Evolutionary conservation across 192 early-diverging fungal genomes (phyloP).

Genomic region (Entomortierella lignicola): DNA sequence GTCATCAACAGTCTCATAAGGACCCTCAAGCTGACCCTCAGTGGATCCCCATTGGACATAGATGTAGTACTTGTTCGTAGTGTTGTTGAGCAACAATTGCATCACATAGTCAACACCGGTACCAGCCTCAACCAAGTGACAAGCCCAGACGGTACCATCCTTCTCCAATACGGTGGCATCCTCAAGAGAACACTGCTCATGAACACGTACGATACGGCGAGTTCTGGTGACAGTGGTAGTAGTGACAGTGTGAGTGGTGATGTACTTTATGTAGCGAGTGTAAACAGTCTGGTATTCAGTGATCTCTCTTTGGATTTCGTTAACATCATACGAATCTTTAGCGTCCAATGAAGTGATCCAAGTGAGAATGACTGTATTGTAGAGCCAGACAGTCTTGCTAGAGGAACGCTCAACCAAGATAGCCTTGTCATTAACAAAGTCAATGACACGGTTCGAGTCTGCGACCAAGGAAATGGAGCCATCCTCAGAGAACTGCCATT

Average conservation of each 20-base stretch:
- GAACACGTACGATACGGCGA: constrained; percentile 41
- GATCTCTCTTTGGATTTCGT: constrained; percentile 26
- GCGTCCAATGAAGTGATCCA: constrained; percentile 29
- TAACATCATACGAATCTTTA: constrained; percentile 12
- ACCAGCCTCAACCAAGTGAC: constrained; percentile 44
- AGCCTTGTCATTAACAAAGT: constrained; percentile 50
- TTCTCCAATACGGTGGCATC: constrained; percentile 39
- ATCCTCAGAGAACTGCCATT: constrained; percentile 49
- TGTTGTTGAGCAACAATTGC: constrained; percentile 42
- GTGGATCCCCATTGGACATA: constrained; percentile 51
- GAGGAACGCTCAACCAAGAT: constrained; percentile 45
- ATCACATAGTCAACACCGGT: constrained; percentile 47
- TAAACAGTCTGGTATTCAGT: constrained; percentile 53
- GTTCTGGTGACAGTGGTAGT: constrained; percentile 29
- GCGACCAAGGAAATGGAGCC: constrained; percentile 36
- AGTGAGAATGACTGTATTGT: constrained; percentile 23
- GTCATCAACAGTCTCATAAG: constrained; percentile 32
- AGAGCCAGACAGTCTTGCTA: constrained; percentile 45
- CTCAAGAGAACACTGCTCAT: constrained; percentile 22
- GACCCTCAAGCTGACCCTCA: constrained; percentile 37
- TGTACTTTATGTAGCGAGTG: constrained; percentile 48
- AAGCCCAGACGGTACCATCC: constrained; percentile 38
- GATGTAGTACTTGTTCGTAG: constrained; percentile 39
- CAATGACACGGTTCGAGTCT: constrained; percentile 34
- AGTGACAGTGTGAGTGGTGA: constrained; percentile 33